Percentiles rank a stretch among this genome's conserved stretches.
These are phyloP conservation scores for Dionaea muscipula DNA, from an alignment of 179 eudicot species.

Conservation along the genomic window DNA sequence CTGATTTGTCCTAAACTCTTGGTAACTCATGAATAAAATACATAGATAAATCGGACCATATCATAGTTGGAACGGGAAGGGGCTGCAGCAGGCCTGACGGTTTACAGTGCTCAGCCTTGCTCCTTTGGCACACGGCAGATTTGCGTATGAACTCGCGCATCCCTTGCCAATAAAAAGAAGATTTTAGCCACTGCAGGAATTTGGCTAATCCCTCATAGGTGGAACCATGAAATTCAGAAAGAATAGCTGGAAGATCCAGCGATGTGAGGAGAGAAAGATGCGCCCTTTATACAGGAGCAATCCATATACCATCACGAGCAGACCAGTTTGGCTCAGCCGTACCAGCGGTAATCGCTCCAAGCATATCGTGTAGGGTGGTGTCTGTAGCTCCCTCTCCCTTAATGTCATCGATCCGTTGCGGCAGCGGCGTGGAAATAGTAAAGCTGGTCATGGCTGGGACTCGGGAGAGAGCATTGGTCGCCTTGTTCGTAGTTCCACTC, in stretches of 20 bases:
- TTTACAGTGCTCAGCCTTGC: neutral
- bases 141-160: neutral
- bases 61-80: neutral
- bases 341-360: too few relatives aligned
- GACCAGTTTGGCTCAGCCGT: too few relatives aligned
- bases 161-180: neutral
- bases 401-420: neutral
- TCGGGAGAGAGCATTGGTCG: conserved; percentile 4
- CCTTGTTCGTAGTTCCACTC: neutral
- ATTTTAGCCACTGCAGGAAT: neutral
- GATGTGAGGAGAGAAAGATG: too few relatives aligned
- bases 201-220: too few relatives aligned
- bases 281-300: too few relatives aligned
- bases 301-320: too few relatives aligned
- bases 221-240: too few relatives aligned
- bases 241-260: too few relatives aligned
- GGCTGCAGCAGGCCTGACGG: conserved; percentile 1
- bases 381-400: too few relatives aligned
- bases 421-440: neutral
- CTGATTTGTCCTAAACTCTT: neutral
- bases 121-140: neutral
- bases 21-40: neutral
- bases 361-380: too few relatives aligned
- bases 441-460: neutral
- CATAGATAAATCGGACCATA: neutral